Percentiles rank a stretch among this genome's conserved stretches.
Evolutionary conservation across 169 alveolate genomes (phyloP).

Genomic region (Cryptosporidium baileyi): DNA sequence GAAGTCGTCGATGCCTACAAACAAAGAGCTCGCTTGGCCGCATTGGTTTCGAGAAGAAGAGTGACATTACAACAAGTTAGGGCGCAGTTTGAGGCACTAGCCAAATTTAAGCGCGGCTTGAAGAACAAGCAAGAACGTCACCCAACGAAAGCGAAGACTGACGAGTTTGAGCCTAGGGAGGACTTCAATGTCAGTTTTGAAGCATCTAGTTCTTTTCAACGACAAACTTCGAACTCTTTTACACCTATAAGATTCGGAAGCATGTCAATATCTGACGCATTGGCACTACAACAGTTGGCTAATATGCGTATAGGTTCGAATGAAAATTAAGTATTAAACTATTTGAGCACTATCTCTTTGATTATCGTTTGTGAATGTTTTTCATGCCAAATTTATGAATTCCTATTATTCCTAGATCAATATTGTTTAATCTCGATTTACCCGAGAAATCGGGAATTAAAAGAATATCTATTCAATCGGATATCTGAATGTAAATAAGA

Average conservation of each 20-base stretch:
- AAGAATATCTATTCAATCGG: too few species aligned
- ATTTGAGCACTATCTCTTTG: too few species aligned
- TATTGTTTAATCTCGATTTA: too few species aligned
- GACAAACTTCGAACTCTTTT: conserved; percentile 17
- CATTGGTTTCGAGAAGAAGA: conserved; percentile 62
- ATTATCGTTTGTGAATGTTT: too few species aligned
- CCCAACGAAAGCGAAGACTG: conserved; percentile 8
- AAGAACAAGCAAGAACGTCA: not conserved
- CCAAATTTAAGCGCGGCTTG: conserved; percentile 12
- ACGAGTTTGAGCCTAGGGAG: not conserved
- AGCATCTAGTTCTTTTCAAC: conserved; percentile 1
- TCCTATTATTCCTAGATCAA: too few species aligned
- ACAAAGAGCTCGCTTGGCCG: conserved; percentile 65
- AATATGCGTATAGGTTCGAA: conserved; percentile 37
- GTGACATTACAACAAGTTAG: conserved; percentile 49
- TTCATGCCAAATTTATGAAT: too few species aligned
- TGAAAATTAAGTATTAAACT: not conserved
- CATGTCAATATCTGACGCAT: conserved; percentile 40
- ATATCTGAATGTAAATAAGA: too few species aligned
- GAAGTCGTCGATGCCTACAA: conserved; percentile 64
- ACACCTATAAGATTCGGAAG: conserved; percentile 58
- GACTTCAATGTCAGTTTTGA: conserved; percentile 18
- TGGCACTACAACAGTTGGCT: conserved; percentile 62
- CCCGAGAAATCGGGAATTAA: too few species aligned
- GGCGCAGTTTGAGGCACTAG: conserved; percentile 24